Evolutionary conservation across 257 asterid species (phyloP).

Genomic region (Fraxinus quadrangulata): DNA sequence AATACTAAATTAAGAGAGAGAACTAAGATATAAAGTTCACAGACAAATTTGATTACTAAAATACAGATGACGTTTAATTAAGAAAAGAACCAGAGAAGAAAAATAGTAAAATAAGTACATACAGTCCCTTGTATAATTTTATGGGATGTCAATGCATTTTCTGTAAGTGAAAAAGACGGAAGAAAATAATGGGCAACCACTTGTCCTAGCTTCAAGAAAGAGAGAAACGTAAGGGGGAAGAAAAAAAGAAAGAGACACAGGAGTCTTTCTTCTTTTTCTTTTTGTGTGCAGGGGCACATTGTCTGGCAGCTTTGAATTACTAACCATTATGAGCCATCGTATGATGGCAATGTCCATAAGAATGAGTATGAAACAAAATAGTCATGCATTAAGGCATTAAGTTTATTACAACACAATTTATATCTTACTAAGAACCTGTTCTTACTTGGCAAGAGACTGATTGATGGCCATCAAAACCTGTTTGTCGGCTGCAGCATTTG

Average conservation of each 20-base stretch:
- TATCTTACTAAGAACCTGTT: slow-evolving; percentile 14
- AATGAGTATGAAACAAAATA: not conserved
- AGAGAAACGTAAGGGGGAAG: not conserved
- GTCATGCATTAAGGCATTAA: slow-evolving; percentile 5
- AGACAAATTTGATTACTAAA: not conserved
- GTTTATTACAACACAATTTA: not conserved
- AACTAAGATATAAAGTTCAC: not conserved
- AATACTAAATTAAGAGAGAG: not conserved
- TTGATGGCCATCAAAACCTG: slow-evolving; percentile 56
- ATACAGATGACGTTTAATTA: not conserved
- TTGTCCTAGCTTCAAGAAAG: not conserved
- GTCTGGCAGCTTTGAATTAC: slow-evolving; percentile 3
- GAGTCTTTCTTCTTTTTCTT: not conserved
- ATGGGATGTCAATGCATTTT: not conserved
- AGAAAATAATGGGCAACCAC: not conserved
- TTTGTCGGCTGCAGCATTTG: slow-evolving; percentile 70
- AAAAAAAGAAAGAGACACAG: not conserved
- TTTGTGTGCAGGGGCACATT: not conserved
- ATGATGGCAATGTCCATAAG: not conserved
- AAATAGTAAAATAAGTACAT: not conserved
- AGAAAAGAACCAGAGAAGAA: not conserved
- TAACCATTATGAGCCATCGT: not conserved
- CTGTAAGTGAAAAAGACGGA: not conserved
- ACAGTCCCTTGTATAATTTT: too few species aligned
- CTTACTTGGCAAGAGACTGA: slow-evolving; percentile 13